Base-by-base conservation (phyloP, 495 filamentous ascomycete species). In the Talaromyces stipitatus region DNA sequence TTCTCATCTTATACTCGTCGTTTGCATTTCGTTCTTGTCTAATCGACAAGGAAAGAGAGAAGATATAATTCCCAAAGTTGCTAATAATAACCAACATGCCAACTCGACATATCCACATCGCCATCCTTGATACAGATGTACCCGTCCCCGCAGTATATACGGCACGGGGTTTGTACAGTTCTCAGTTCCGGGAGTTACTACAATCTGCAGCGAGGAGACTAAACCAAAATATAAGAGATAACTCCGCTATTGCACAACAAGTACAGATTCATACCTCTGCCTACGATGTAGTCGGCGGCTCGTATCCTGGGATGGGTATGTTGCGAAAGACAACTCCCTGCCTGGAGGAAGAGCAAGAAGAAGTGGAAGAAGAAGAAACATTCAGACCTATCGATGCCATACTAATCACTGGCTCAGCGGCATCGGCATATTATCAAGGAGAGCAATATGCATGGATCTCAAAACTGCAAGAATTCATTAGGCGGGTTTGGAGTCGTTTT, bases 121-220 rank as follows among this genome's bases (percentile, higher is more conserved):
- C 74, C 24, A 63, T 72, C 46, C 64, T 77, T 33, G 74, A 77
- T 59, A 59, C 65, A 45, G 72, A 76, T 59, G 56, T 72, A 23
- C 72, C 72, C 45, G 69, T 71, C 16, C 65, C 66, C 29, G 55
- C 64, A 30, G 65, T 74, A 55, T 74, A 74, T 59, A 50, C 53
- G 28, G 41, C 61, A 20, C 70, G 69, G 3, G 71, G 72, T 38
- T 61, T 76, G 36, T 74, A 72, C 59, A 72, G 67, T 48, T 69
- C 72, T 1, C 69, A 71, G 32, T 76, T 76, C 60, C 66, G 64
- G 4, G 33, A 22, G 1, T 64, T 76, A 0, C 67, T 76, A 8
- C 66, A 71, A 60, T 36, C 60, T 23, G 70, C 72, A 8, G 67
- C 71, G 2, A 27, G 55, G 10, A 66, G 72, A 22, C 55, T 73